Base-by-base conservation (phyloP, 1,284 basidiomycete genomes). In the Rhodotorula glutinis region DNA sequence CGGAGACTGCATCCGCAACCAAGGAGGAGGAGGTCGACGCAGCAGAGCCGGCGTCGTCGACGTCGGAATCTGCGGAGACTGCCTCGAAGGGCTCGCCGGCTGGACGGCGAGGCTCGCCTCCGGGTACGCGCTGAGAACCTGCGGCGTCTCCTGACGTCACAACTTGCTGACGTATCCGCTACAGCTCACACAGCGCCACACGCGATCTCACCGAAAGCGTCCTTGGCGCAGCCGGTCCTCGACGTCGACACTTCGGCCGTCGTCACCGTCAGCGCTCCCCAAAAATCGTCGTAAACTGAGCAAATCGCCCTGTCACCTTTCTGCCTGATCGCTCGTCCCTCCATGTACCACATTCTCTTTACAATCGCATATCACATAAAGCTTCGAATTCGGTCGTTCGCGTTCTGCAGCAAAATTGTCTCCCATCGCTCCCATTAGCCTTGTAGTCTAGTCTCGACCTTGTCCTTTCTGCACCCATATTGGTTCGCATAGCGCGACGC, bases 181-280 rank as follows among this genome's bases (percentile, higher is more conserved):
- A n/a, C 30, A 29, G 8, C 2, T 17, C 9, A n/a, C 53, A 21
- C 60, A 59, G 56, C 60, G 17, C 63, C 62, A 13, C 49, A 43
- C 9, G 52, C 62, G 16, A 38, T 64, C 47, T 68, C 63, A 9
- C 67, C 60, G 11, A 68, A 68, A 43, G 63, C 62, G 13, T 47
- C 57, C 8, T 56, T 53, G 2, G 63, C 62, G 0, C 59, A 65
- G 43, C 67, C 63, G 5, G 38, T 65, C 27, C 63, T 68, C 60
- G 63, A 68, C 56, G 65, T 60, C 21, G 56, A 43, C 25, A 53
- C 57, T 53, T 57, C 57, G 1, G 58, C 60, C 23, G 60, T 63
- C 30, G 41, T 57, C 25, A 63, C 53, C 8, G 38, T 23, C n/a
- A 27, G 47, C 10, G 59, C 57, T 4, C 57, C 60, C n/a, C 41